Percentiles rank a stretch among this genome's conserved stretches.
phyloP scores from a whole-genome alignment of 768 basidiomycete genomes.

The Tricholoma furcatifolium region DNA sequence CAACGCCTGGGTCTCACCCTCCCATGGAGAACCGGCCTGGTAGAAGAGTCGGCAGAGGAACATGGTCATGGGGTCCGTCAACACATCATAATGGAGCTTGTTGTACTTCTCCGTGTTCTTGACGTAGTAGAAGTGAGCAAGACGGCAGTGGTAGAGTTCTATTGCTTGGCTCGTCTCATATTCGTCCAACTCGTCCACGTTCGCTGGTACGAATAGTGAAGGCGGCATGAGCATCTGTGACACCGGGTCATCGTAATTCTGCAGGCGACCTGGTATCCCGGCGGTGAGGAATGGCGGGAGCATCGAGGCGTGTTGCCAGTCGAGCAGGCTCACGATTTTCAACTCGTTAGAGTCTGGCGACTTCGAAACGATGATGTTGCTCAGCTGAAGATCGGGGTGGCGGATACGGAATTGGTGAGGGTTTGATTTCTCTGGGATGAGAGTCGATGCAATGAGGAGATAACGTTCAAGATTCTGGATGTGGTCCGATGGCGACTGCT shows the following conservation, averaged over 20 bases:
- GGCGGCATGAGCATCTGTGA: slow-evolving; percentile 36
- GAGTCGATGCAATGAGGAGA: no score
- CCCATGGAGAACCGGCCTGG: slow-evolving; percentile 46
- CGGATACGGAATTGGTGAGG: no score
- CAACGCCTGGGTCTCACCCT: slow-evolving; percentile 47
- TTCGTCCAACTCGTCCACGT: slow-evolving; percentile 34
- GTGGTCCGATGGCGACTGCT: no score
- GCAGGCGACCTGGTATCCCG: slow-evolving; percentile 40
- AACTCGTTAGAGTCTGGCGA: no score
- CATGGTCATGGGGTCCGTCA: neutral
- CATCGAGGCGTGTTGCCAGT: no score
- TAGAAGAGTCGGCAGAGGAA: slow-evolving; percentile 42
- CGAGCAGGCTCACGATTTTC: no score
- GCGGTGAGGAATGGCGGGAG: no score
- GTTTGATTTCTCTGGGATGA: no score
- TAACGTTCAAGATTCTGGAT: no score
- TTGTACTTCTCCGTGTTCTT: slow-evolving; percentile 42
- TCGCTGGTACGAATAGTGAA: slow-evolving; percentile 35
- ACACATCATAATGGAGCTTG: slow-evolving; percentile 31
- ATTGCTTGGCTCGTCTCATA: neutral
- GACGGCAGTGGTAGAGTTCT: slow-evolving; percentile 31
- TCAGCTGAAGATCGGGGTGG: no score
- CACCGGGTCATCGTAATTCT: slow-evolving; percentile 45
- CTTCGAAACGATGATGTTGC: no score
- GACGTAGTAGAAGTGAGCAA: slow-evolving; percentile 31